Evolutionary conservation across 2,329 filamentous ascomycete genomes (phyloP).

Genomic region (Drechslerella stenobrocha): DNA sequence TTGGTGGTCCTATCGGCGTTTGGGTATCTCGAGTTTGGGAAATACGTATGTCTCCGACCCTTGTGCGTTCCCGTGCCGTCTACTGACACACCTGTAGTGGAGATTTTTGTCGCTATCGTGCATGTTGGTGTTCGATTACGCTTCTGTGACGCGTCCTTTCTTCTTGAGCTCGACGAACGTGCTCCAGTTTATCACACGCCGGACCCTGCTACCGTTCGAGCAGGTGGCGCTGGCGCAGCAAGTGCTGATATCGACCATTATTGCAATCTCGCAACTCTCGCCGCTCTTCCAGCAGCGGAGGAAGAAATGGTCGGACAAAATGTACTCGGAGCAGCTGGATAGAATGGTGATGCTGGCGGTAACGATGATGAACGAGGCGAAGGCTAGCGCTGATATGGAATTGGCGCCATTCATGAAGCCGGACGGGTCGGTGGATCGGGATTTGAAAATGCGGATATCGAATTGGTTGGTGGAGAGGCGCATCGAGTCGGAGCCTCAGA

Average conservation of each 20-base stretch:
- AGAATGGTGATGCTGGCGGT: slow-evolving; percentile 66
- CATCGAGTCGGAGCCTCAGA: slow-evolving; percentile 76
- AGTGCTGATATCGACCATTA: slow-evolving; percentile 75
- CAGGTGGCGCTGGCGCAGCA: slow-evolving; percentile 74
- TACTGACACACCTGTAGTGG: slow-evolving; percentile 54
- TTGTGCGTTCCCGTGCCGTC: background rate
- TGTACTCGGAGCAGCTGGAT: slow-evolving; percentile 61
- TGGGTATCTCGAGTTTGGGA: slow-evolving; percentile 70
- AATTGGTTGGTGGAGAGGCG: slow-evolving; percentile 88
- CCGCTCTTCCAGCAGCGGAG: slow-evolving; percentile 64
- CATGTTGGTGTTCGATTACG: slow-evolving; percentile 63
- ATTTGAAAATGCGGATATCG: slow-evolving; percentile 72
- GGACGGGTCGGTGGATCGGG: slow-evolving; percentile 62
- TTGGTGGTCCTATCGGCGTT: slow-evolving; percentile 67
- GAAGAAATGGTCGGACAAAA: slow-evolving; percentile 53
- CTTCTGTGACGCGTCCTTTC: slow-evolving; percentile 51
- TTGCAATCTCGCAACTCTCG: slow-evolving; percentile 79
- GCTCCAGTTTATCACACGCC: slow-evolving; percentile 56
- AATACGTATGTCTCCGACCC: slow-evolving; percentile 57
- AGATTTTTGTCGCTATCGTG: slow-evolving; percentile 61
- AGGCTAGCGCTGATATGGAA: slow-evolving; percentile 73
- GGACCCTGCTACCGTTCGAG: slow-evolving; percentile 79
- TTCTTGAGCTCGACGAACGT: slow-evolving; percentile 61
- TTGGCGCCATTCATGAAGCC: slow-evolving; percentile 80
- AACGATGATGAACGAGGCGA: slow-evolving; percentile 69